These are phyloP conservation scores for Piloderma croceum DNA, from an alignment of 768 basidiomycete genomes.

Conservation along the genomic window DNA sequence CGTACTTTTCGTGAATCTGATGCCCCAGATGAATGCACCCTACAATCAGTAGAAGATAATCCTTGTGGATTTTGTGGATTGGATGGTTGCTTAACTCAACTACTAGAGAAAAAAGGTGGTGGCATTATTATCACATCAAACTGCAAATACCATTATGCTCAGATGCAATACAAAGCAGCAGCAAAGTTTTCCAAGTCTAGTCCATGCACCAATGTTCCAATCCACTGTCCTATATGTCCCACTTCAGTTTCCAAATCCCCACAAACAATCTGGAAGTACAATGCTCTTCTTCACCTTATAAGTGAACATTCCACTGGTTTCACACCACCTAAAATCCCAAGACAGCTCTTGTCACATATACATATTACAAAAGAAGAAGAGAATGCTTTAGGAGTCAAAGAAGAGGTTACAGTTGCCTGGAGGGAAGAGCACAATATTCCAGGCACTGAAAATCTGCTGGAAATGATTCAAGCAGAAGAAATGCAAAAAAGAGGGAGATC, in stretches of 20 bases:
- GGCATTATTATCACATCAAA: neutral
- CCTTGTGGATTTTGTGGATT: too few species aligned
- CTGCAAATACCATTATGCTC: conserved; percentile 9
- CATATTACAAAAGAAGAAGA: conserved; percentile 8
- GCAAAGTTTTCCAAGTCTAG: conserved; percentile 1
- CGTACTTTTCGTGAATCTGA: conserved; percentile 1
- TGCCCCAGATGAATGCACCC: neutral
- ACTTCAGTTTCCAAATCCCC: conserved; percentile 4
- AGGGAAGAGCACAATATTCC: conserved; percentile 6
- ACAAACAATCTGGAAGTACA: conserved; percentile 14
- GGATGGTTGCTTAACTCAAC: conserved; percentile 7
- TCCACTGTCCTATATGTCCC: too few species aligned
- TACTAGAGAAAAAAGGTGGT: neutral
- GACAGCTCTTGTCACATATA: neutral
- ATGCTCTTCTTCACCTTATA: conserved; percentile 1
- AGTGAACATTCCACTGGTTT: neutral
- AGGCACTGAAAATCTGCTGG: too few species aligned
- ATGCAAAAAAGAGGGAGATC: too few species aligned
- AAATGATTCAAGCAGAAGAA: too few species aligned
- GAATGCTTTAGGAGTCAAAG: conserved; percentile 5
- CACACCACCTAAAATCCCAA: too few species aligned
- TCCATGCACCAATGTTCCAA: too few species aligned
- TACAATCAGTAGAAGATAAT: conserved; percentile 7
- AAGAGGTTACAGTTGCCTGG: conserved; percentile 7
- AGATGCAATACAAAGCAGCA: conserved; percentile 7